Percentiles rank a stretch among this genome's conserved stretches.
phyloP scores from a whole-genome alignment of 1,284 basidiomycete species.

The Neonothopanus nambi region DNA sequence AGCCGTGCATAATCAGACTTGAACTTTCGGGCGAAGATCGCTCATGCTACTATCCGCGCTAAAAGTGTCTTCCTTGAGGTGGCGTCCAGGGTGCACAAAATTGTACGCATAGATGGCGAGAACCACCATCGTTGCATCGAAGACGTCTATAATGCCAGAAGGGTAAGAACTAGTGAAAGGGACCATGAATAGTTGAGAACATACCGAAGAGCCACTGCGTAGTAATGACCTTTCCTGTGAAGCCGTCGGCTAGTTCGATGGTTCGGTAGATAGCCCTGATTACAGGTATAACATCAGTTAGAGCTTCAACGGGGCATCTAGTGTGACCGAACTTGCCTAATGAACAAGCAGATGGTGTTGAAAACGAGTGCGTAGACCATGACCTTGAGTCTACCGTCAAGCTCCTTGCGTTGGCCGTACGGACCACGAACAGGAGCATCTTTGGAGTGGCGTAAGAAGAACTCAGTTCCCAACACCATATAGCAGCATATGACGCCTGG shows the following conservation, averaged over 20 bases:
- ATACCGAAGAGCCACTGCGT: slow-evolving; percentile 6
- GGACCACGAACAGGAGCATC: not conserved
- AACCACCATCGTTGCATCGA: slow-evolving; percentile 4
- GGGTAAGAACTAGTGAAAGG: not conserved
- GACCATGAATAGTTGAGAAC: not conserved
- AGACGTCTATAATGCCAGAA: not conserved
- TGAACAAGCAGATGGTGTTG: slow-evolving; percentile 3
- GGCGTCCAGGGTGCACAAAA: not conserved
- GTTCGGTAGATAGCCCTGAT: slow-evolving; percentile 6
- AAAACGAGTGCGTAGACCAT: not conserved
- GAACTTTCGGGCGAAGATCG: too few species aligned
- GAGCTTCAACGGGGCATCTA: not conserved
- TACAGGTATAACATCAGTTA: too few species aligned
- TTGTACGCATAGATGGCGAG: slow-evolving; percentile 6
- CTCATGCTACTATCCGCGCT: too few species aligned
- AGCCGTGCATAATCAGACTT: too few species aligned
- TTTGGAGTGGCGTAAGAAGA: not conserved
- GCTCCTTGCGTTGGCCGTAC: not conserved
- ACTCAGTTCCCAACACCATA: not conserved
- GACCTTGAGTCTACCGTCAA: not conserved
- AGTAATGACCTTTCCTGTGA: slow-evolving; percentile 2
- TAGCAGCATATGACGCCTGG: not conserved
- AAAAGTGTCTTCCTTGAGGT: not conserved
- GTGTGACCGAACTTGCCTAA: not conserved
- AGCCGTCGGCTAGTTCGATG: slow-evolving; percentile 4